Percentiles rank a stretch among this genome's conserved stretches.
phyloP scores from a whole-genome alignment of 768 basidiomycete species.

The Trametes maxima region DNA sequence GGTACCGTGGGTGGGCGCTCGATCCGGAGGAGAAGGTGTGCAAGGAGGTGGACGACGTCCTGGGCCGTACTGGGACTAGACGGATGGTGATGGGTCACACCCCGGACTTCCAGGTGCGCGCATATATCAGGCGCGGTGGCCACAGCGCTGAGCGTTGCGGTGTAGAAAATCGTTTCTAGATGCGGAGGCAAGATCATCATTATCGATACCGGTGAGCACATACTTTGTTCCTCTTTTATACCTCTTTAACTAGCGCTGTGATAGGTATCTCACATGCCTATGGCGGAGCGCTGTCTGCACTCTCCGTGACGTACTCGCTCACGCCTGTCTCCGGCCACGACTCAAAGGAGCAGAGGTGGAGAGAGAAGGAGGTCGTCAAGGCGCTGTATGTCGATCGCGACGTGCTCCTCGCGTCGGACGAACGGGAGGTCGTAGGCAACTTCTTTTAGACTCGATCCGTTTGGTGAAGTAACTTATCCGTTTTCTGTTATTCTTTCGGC shows the following conservation, averaged over 20 bases:
- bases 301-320: constrained; percentile 85
- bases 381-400: constrained; percentile 61
- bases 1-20: constrained; percentile 94
- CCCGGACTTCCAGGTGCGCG: constrained; percentile 73
- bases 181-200: constrained; percentile 94
- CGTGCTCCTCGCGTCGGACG: constrained; percentile 52
- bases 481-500: not conserved
- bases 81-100: constrained; percentile 98
- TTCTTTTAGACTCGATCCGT: constrained; percentile 7
- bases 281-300: constrained; percentile 87
- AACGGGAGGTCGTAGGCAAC: constrained; percentile 28
- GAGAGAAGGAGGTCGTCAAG: constrained; percentile 64
- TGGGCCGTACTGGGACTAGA: constrained; percentile 76
- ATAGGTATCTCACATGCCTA: constrained; percentile 94
- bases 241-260: not conserved
- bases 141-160: not conserved
- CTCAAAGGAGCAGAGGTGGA: constrained; percentile 46
- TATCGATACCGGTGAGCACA: constrained; percentile 81
- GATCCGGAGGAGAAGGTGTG: constrained; percentile 73
- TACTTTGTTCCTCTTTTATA: not conserved
- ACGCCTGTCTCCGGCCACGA: constrained; percentile 50
- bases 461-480: constrained; percentile 16
- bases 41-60: constrained; percentile 65
- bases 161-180: constrained; percentile 74
- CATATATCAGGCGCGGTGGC: too few species aligned